These are phyloP conservation scores for Boletus sp. DNA, from an alignment of 768 basidiomycete genomes.

Conservation along the genomic window DNA sequence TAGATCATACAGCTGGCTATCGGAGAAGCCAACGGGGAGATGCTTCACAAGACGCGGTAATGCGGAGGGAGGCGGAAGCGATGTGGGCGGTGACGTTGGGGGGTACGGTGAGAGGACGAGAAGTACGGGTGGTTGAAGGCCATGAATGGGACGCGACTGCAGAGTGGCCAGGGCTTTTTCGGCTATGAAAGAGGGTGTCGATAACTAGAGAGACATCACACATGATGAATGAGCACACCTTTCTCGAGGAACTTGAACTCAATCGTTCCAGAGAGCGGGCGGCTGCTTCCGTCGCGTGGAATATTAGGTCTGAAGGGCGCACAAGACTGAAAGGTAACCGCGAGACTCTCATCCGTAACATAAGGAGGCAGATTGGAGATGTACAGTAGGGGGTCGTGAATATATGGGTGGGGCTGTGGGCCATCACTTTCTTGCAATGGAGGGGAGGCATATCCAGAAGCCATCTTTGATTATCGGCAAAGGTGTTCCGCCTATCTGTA, in stretches of 20 bases:
- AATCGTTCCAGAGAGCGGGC: slow-evolving; percentile 65
- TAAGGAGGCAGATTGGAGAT: slow-evolving; percentile 73
- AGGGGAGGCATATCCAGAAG: slow-evolving; percentile 35
- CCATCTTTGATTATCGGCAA: slow-evolving; percentile 34
- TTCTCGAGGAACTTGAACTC: slow-evolving; percentile 81
- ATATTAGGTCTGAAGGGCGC: slow-evolving; percentile 82
- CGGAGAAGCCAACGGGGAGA: slow-evolving; percentile 63
- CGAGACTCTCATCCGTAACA: slow-evolving; percentile 75
- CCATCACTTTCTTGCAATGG: slow-evolving; percentile 30
- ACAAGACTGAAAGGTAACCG: slow-evolving; percentile 66
- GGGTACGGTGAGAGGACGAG: slow-evolving; percentile 82
- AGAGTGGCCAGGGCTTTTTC: slow-evolving; percentile 87
- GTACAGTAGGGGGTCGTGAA: slow-evolving; percentile 79
- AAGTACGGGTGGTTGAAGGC: slow-evolving; percentile 51
- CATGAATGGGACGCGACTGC: slow-evolving; percentile 70
- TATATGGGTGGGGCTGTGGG: slow-evolving; percentile 67
- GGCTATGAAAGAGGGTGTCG: slow-evolving; percentile 41
- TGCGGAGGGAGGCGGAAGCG: slow-evolving; percentile 73
- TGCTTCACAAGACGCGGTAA: slow-evolving; percentile 82
- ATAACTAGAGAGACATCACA: slow-evolving; percentile 6
- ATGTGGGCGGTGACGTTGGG: slow-evolving; percentile 70
- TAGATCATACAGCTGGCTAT: slow-evolving; percentile 77
- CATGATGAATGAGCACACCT: slow-evolving; percentile 45
- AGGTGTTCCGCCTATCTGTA: slow-evolving; percentile 19
- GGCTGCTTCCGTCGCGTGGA: slow-evolving; percentile 51